Evolutionary conservation across 2,329 filamentous ascomycete genomes (phyloP).

Genomic region (Sarocladium oryzae): DNA sequence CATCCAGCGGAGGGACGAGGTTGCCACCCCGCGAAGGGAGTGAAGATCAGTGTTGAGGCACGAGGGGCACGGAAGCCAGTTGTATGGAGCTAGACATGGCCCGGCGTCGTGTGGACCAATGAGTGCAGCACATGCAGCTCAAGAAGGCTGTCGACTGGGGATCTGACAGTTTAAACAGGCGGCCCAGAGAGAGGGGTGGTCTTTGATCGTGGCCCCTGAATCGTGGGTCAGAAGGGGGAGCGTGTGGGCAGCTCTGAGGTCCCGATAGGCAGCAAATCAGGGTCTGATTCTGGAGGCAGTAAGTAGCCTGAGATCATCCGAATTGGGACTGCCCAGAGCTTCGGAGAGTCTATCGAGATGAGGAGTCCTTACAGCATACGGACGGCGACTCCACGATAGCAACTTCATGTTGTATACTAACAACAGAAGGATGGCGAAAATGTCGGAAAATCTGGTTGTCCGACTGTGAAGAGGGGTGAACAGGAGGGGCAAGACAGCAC

Average conservation of each 20-base stretch:
- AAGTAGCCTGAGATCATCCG: too few relatives aligned
- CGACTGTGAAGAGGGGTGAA: too few relatives aligned
- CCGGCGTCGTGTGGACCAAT: conserved; percentile 29
- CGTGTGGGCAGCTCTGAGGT: not conserved
- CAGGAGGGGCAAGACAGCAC: too few relatives aligned
- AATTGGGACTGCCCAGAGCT: too few relatives aligned
- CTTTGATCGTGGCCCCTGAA: not conserved
- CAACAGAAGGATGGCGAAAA: too few relatives aligned
- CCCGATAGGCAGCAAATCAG: not conserved
- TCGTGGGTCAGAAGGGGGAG: not conserved
- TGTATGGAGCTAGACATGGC: not conserved
- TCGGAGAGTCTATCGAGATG: too few relatives aligned
- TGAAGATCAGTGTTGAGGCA: conserved; percentile 1
- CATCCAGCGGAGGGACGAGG: conserved; percentile 12
- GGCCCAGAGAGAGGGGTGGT: not conserved
- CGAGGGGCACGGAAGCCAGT: not conserved
- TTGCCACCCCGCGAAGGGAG: not conserved
- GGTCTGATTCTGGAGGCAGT: too few relatives aligned
- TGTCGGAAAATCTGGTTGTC: too few relatives aligned
- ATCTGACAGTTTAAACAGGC: not conserved
- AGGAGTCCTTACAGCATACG: too few relatives aligned
- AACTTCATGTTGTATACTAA: too few relatives aligned
- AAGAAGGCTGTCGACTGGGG: not conserved
- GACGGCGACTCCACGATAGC: too few relatives aligned
- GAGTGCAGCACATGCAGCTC: conserved; percentile 31